Conservation (phyloP, 1,139 yeast species). For the Geotrichum candidum region DNA sequence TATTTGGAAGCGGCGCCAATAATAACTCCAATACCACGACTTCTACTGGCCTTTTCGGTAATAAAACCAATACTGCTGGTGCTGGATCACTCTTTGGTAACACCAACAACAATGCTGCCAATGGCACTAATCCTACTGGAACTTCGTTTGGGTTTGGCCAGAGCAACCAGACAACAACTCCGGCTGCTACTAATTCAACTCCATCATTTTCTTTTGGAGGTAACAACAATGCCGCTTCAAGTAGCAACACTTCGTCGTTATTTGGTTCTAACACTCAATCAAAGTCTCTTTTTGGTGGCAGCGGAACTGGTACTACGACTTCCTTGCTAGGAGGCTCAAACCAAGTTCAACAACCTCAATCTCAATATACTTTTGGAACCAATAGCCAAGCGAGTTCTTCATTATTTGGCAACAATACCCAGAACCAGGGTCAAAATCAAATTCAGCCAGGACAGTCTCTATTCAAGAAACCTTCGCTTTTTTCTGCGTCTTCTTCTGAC, state of each 20-base stretch:
- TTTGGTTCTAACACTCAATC: slow-evolving; percentile 2
- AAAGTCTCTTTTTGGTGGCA: neutral
- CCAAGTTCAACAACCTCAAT: slow-evolving; percentile 2
- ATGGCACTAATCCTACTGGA: slow-evolving; percentile 7
- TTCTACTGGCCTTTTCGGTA: slow-evolving; percentile 12
- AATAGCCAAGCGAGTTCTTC: neutral
- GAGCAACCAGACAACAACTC: neutral
- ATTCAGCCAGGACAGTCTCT: slow-evolving; percentile 7
- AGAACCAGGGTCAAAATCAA: neutral
- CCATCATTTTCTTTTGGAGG: neutral
- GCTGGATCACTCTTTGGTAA: slow-evolving; percentile 1
- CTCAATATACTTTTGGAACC: neutral
- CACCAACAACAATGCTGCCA: slow-evolving; percentile 1
- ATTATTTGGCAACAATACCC: neutral
- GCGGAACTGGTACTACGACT: neutral
- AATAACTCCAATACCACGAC: neutral
- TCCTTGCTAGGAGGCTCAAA: slow-evolving; percentile 1
- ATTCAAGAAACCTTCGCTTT: slow-evolving; percentile 12
- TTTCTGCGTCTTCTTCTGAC: slow-evolving; percentile 11
- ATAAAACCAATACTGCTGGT: slow-evolving; percentile 10
- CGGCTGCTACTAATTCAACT: neutral
- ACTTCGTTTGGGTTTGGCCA: slow-evolving; percentile 3
- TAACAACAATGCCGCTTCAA: neutral
- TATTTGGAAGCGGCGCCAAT: neutral
- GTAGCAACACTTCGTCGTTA: neutral